Evolutionary conservation across 129 eudicot species (phyloP).

Genomic region (Artemisia annua): DNA sequence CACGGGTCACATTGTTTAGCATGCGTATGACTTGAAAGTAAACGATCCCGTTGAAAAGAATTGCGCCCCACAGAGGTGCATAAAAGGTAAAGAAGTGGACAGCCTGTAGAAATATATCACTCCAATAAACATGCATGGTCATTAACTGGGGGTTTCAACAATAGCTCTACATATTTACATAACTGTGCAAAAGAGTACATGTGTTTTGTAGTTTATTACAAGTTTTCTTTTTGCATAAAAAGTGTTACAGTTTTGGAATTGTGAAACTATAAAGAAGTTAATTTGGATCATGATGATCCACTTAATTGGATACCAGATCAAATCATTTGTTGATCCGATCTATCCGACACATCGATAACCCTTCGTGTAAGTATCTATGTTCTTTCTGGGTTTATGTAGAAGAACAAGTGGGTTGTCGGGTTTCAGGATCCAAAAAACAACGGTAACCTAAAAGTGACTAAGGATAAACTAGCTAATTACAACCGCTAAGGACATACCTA

Average conservation of each 20-base stretch:
- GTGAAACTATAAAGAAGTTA: background rate
- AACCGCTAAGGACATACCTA: no score
- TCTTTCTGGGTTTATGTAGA: no score
- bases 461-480: background rate
- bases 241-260: no score
- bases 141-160: constrained; percentile 10
- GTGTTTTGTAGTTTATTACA: no score
- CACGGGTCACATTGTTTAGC: constrained; percentile 96
- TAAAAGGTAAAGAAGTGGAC: constrained; percentile 91
- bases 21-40: constrained; percentile 98
- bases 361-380: background rate
- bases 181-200: no score
- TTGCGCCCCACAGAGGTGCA: constrained; percentile 98
- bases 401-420: no score
- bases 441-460: background rate
- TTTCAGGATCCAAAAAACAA: no score
- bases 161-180: background rate
- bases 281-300: background rate
- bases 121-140: constrained; percentile 14
- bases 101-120: constrained; percentile 49
- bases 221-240: no score
- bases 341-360: background rate
- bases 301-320: background rate
- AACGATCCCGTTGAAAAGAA: constrained; percentile 89
- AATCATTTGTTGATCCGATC: background rate